These are phyloP conservation scores for Dendrothele bispora DNA, from an alignment of 768 basidiomycete genomes.

Conservation along the genomic window DNA sequence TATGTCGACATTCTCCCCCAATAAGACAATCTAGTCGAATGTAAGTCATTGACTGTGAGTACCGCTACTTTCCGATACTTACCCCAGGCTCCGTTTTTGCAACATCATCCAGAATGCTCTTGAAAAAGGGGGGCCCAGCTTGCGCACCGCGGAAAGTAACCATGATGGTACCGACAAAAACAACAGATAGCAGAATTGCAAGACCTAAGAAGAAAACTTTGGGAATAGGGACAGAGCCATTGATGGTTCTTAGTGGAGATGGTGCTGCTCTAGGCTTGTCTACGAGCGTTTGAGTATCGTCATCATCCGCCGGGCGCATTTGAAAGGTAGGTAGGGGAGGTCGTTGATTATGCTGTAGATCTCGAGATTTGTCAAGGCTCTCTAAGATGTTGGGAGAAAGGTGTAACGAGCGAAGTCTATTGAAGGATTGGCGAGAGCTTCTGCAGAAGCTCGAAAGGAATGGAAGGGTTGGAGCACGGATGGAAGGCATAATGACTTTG, in stretches of 20 bases:
- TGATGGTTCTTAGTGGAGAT: neutral
- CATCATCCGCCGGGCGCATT: too few relatives aligned
- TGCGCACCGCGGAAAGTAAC: constrained; percentile 47
- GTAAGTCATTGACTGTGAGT: constrained; percentile 4
- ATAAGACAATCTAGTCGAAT: constrained; percentile 44
- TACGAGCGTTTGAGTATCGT: too few relatives aligned
- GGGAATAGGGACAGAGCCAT: constrained; percentile 9
- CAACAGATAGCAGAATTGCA: constrained; percentile 42
- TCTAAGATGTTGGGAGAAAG: too few relatives aligned
- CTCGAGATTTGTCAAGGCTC: too few relatives aligned
- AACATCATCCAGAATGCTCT: constrained; percentile 36
- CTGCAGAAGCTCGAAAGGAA: too few relatives aligned
- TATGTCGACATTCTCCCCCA: constrained; percentile 58
- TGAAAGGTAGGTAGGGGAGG: too few relatives aligned
- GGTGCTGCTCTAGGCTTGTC: too few relatives aligned
- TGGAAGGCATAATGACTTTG: constrained; percentile 24
- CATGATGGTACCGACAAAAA: constrained; percentile 49
- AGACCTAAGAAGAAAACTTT: constrained; percentile 26
- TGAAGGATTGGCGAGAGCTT: constrained; percentile 34
- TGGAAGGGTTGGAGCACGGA: constrained; percentile 24
- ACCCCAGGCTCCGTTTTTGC: constrained; percentile 47
- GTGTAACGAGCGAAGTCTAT: constrained; percentile 44
- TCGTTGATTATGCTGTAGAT: too few relatives aligned
- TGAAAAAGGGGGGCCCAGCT: constrained; percentile 41
- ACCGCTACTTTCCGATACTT: constrained; percentile 12